A percentile compares a stretch with the other conserved stretches of the same genome.
These are phyloP conservation scores for Leccinum olivaceopallidum DNA, from an alignment of 768 basidiomycete genomes.

Conservation along the genomic window DNA sequence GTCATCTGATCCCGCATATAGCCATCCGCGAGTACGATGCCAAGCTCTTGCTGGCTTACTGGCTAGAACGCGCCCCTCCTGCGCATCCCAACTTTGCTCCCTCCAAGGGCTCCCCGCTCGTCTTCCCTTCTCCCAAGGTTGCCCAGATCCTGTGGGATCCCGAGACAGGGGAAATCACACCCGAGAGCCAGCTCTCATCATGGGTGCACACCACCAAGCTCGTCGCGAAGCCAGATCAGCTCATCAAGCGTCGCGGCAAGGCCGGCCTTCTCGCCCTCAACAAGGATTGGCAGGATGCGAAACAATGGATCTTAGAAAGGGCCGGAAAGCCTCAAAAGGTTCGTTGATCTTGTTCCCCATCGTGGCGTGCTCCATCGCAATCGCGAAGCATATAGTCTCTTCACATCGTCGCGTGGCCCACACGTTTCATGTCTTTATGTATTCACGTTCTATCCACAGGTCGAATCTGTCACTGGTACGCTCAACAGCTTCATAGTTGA, in stretches of 20 bases:
- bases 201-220: constrained; percentile 88
- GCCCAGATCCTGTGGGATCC: constrained; percentile 90
- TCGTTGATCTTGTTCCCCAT: constrained; percentile 6
- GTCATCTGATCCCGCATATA: constrained; percentile 26
- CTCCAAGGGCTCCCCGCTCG: constrained; percentile 39
- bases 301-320: constrained; percentile 80
- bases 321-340: constrained; percentile 93
- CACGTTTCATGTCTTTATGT: constrained; percentile 9
- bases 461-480: constrained; percentile 92
- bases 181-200: constrained; percentile 61
- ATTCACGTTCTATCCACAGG: constrained; percentile 45
- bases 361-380: constrained; percentile 5
- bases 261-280: constrained; percentile 93
- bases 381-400: constrained; percentile 15
- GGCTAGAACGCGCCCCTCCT: constrained; percentile 88
- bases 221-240: constrained; percentile 96
- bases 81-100: constrained; percentile 63
- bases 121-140: constrained; percentile 72
- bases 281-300: constrained; percentile 88
- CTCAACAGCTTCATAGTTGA: constrained; percentile 98
- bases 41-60: constrained; percentile 96
- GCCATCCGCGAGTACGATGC: constrained; percentile 98
- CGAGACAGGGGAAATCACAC: constrained; percentile 57
- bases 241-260: constrained; percentile 99
- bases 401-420: constrained; percentile 28